These are phyloP conservation scores for Sanghuangporus weigelae DNA, from an alignment of 1,284 basidiomycete genomes.

Conservation along the genomic window DNA sequence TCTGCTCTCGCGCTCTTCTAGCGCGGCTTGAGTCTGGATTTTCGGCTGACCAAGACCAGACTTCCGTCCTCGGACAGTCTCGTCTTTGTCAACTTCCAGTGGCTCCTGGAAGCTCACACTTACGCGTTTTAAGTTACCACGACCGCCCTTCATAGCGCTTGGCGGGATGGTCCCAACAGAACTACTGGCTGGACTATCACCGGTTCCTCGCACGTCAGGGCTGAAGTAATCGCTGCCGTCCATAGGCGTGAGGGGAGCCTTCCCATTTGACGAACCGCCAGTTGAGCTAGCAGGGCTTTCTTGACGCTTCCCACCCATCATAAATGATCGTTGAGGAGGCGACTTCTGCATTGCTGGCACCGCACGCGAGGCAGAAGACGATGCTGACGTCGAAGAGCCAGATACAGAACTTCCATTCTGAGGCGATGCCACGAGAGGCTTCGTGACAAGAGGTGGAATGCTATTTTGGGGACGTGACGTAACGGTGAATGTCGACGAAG, in stretches of 20 bases:
- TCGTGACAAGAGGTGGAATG: slow-evolving; percentile 2
- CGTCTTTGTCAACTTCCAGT: slow-evolving; percentile 10
- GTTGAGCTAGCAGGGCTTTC: slow-evolving; percentile 25
- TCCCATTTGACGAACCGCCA: slow-evolving; percentile 25
- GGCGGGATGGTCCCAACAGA: slow-evolving; percentile 7
- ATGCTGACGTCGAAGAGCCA: not conserved
- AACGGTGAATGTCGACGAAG: slow-evolving; percentile 60
- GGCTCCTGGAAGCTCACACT: slow-evolving; percentile 18
- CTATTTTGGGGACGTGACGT: slow-evolving; percentile 49
- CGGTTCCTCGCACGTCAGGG: slow-evolving; percentile 11
- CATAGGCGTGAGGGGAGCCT: slow-evolving; percentile 25
- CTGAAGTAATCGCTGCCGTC: slow-evolving; percentile 22
- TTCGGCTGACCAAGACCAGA: not conserved
- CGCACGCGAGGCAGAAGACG: not conserved
- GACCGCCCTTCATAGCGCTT: slow-evolving; percentile 17
- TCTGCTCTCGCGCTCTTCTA: slow-evolving; percentile 20
- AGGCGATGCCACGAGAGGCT: not conserved
- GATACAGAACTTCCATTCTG: slow-evolving; percentile 1
- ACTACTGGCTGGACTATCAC: slow-evolving; percentile 13
- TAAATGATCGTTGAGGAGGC: slow-evolving; percentile 6
- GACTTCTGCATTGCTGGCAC: not conserved
- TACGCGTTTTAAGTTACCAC: slow-evolving; percentile 14
- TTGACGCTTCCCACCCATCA: slow-evolving; percentile 13
- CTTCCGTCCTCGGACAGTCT: slow-evolving; percentile 11
- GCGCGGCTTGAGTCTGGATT: not conserved